Evolutionary conservation across 768 basidiomycete genomes (phyloP).

Genomic region (Leccinum incarnatum): DNA sequence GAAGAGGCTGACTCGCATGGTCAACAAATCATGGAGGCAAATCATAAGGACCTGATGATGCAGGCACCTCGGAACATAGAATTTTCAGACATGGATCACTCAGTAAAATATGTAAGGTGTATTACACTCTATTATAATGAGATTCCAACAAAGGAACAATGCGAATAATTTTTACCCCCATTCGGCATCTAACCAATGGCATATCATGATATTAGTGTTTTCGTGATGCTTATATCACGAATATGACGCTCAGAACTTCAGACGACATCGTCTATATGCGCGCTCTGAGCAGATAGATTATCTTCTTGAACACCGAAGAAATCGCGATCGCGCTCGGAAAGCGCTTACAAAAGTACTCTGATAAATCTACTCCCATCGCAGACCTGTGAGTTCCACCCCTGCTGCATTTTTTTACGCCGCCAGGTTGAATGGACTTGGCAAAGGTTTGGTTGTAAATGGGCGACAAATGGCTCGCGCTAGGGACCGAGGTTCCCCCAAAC

Average conservation of each 20-base stretch:
- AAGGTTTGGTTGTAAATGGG: constrained; percentile 21
- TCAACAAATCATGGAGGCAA: too few species aligned
- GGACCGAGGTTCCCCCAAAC: constrained; percentile 16
- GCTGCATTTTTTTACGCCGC: not conserved
- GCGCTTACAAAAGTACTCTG: constrained; percentile 50
- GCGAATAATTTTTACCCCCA: too few species aligned
- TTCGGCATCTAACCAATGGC: too few species aligned
- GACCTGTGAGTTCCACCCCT: constrained; percentile 1
- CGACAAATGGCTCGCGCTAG: constrained; percentile 13
- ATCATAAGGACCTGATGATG: too few species aligned
- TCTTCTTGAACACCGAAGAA: constrained; percentile 49
- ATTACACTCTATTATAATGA: too few species aligned
- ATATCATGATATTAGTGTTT: too few species aligned
- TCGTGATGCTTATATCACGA: too few species aligned
- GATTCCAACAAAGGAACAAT: too few species aligned
- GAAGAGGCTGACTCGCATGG: too few species aligned
- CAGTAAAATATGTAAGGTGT: too few species aligned
- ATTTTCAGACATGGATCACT: too few species aligned
- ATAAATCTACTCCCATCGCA: constrained; percentile 3
- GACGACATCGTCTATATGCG: not conserved
- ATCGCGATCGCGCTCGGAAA: constrained; percentile 49
- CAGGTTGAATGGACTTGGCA: not conserved
- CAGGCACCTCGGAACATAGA: too few species aligned
- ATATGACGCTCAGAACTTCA: not conserved
- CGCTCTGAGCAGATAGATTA: constrained; percentile 43